phyloP scores from a whole-genome alignment of 345 rosid species.

The Atalantia buxifolia region DNA sequence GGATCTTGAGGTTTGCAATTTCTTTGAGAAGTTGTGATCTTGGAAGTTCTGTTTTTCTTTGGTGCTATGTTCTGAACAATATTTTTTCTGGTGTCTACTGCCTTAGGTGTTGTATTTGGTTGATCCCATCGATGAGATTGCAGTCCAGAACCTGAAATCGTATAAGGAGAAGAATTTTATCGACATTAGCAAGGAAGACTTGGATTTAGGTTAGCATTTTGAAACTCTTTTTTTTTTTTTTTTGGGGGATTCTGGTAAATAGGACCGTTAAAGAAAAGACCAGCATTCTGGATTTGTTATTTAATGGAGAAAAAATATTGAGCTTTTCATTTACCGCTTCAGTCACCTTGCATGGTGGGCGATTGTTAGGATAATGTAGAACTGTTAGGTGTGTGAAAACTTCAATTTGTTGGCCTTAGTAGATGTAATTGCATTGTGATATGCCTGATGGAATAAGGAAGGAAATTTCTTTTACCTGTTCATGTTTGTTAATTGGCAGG shows the following conservation, averaged over 20 bases:
- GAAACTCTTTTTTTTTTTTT: not conserved
- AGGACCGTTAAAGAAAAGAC: not conserved
- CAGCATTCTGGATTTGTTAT: not conserved
- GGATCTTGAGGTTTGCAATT: conserved; percentile 67
- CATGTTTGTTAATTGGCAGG: not conserved
- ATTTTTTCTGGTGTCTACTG: conserved; percentile 5
- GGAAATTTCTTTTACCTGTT: not conserved
- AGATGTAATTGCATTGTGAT: not conserved
- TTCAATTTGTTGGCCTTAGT: not conserved
- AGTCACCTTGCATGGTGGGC: not conserved
- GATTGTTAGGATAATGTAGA: not conserved
- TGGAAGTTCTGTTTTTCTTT: not conserved
- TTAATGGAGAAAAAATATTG: not conserved
- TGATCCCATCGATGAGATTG: conserved; percentile 94
- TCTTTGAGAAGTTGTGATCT: conserved; percentile 4
- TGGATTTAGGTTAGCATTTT: conserved; percentile 68
- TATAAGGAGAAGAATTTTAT: conserved; percentile 95
- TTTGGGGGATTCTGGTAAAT: too few relatives aligned
- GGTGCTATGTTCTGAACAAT: not conserved
- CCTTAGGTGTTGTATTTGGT: conserved; percentile 75
- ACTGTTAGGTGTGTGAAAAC: not conserved
- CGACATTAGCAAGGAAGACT: conserved; percentile 97
- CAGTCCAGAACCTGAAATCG: conserved; percentile 80
- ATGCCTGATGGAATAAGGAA: not conserved
- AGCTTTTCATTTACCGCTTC: not conserved